phyloP scores from a whole-genome alignment of 1,284 basidiomycete genomes.

The Neolentinus lepideus region DNA sequence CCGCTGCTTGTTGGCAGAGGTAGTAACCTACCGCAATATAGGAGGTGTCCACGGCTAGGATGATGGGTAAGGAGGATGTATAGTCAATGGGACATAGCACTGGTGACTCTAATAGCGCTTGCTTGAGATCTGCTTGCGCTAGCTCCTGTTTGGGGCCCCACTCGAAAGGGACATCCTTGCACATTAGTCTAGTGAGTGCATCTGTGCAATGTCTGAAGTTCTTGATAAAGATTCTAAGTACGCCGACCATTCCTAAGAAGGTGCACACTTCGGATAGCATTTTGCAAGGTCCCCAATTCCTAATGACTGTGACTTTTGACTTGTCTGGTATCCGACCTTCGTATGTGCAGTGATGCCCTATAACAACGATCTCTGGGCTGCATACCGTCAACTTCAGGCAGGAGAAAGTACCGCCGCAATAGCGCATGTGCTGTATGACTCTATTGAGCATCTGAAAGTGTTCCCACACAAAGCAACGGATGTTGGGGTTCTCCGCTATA shows the following conservation, averaged over 20 bases:
- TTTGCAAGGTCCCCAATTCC: constrained; percentile 4
- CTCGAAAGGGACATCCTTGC: constrained; percentile 13
- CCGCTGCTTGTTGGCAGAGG: constrained; percentile 20
- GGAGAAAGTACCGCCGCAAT: constrained; percentile 18
- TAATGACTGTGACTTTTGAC: not conserved
- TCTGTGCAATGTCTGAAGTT: not conserved
- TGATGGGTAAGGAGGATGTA: constrained; percentile 15
- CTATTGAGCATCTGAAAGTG: constrained; percentile 21
- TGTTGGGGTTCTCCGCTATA: constrained; percentile 22
- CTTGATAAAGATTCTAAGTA: not conserved
- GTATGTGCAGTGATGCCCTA: constrained; percentile 20
- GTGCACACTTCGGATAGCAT: constrained; percentile 15
- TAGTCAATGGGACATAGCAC: constrained; percentile 24
- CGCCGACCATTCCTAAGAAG: constrained; percentile 12
- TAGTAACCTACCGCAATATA: constrained; percentile 25
- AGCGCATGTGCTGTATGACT: constrained; percentile 20
- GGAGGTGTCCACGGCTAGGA: constrained; percentile 28
- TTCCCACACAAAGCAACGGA: constrained; percentile 26
- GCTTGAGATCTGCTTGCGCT: constrained; percentile 17
- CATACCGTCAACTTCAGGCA: constrained; percentile 13
- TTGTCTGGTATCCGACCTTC: constrained; percentile 15
- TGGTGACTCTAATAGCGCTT: constrained; percentile 12
- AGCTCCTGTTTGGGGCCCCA: constrained; percentile 16
- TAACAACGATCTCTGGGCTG: constrained; percentile 13
- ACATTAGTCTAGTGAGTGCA: constrained; percentile 12